These are phyloP conservation scores for Thinopyrum elongatum DNA, from an alignment of 176 grass and related monocot genomes.

Conservation along the genomic window DNA sequence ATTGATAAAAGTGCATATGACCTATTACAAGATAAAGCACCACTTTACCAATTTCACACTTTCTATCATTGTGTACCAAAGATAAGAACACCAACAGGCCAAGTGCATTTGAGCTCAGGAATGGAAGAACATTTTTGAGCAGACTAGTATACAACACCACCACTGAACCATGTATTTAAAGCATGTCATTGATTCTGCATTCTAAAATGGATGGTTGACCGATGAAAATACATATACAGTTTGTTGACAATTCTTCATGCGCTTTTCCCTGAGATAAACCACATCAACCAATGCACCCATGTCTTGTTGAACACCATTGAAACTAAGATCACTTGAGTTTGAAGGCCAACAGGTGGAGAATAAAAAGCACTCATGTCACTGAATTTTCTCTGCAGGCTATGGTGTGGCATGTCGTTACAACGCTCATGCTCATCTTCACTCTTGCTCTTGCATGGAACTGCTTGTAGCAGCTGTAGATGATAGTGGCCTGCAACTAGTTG, in stretches of 20 bases:
- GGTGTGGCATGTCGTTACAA: conserved; percentile 19
- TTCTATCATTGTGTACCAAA: conserved; percentile 13
- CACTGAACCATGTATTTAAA: not conserved
- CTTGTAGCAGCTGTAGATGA: not conserved
- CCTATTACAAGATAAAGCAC: no score
- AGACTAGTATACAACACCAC: conserved; percentile 21
- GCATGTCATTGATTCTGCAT: not conserved
- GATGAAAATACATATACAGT: not conserved
- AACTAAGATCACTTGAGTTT: conserved; percentile 24
- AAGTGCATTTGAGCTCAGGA: no score
- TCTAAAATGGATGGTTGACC: not conserved
- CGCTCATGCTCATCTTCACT: conserved; percentile 12
- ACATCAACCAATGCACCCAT: conserved; percentile 22
- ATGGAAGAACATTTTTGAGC: not conserved
- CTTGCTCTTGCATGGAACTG: conserved; percentile 26
- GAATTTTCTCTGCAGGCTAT: no score
- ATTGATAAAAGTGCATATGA: no score
- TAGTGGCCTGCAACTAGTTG: conserved; percentile 17
- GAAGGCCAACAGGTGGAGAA: not conserved
- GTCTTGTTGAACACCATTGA: conserved; percentile 35
- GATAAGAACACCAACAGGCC: no score
- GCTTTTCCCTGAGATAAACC: conserved; percentile 42
- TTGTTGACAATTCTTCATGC: conserved; percentile 41
- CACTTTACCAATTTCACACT: no score
- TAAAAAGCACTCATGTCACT: not conserved